Base-by-base conservation (phyloP, 495 filamentous ascomycete genomes). In the Aspergillus nanangensis region DNA sequence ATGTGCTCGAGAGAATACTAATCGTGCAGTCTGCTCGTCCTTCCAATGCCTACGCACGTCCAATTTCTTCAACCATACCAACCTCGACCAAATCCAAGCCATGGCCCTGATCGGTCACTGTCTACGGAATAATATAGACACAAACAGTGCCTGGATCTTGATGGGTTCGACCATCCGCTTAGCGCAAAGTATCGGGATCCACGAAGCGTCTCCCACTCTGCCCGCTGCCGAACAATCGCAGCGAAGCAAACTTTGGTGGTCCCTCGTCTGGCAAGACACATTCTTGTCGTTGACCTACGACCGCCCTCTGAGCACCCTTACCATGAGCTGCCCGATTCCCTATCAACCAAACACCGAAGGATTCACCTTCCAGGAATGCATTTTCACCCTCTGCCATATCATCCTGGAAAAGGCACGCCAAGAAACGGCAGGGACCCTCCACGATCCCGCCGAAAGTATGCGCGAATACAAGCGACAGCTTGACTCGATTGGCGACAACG, bases 241-340 rank as follows among this genome's bases (percentile, higher is more conserved):
- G 15, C 42, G 43, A 15, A 54, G 25, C 11, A n/a, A 41, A 27
- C 33, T 54, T 13, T 54, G 51, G 51, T 78, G 75, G 74, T 63
- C 62, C 2, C 55, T 78, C 13, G 46, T 75, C n/a, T 78, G 74
- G 75, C 75, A 77, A 53, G 75, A 78, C 42, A 71, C 66, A 15
- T 62, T 75, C 18, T 59, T 78, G 1, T 76, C 69, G 4, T 70
- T 78, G 22, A 71, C 71, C 5, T 78, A 76, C 51, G 75, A 78
- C 48, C 52, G 75, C 14, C 69, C 65, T 5, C 43, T 37, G 1
- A 71, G 65, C 15, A 60, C 61, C 0, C 65, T 61, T 5, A 60
- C 63, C 3, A 60, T 52, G 10, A 61, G 53, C 21, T 62, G 65
- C 42, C 53, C 58, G 13, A 65, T 72, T 32, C 63, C 67, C 5